Conservation (phyloP, 2,329 filamentous ascomycete species). For the Aspergillus ochraceus region DNA sequence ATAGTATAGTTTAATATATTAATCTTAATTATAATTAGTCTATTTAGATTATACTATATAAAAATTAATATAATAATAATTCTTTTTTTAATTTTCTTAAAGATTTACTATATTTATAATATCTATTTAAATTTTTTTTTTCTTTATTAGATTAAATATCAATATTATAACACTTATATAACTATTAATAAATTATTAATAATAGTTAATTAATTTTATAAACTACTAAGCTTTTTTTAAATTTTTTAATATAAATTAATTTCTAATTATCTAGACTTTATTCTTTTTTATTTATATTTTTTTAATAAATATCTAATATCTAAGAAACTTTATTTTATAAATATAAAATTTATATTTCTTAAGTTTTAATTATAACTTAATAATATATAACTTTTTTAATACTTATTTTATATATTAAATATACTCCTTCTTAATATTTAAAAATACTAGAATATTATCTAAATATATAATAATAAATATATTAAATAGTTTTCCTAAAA, state of each 20-base stretch:
- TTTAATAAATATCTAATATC: neutral
- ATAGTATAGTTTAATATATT: too few species aligned
- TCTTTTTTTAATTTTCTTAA: too few species aligned
- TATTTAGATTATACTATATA: too few species aligned
- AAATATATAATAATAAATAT: conserved; percentile 4
- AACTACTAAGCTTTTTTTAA: conserved; percentile 1
- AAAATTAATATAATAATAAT: too few species aligned
- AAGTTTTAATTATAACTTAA: neutral
- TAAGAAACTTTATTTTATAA: neutral
- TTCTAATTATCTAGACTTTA: neutral
- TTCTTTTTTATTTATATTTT: neutral
- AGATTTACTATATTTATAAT: too few species aligned
- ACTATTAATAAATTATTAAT: neutral
- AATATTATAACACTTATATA: neutral
- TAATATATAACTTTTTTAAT: conserved; percentile 1
- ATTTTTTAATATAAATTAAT: conserved; percentile 1
- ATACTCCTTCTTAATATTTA: conserved; percentile 2
- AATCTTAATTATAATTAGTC: too few species aligned
- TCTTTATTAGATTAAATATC: too few species aligned
- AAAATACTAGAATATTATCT: conserved; percentile 7
- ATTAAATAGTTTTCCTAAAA: conserved; percentile 2
- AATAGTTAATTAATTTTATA: neutral
- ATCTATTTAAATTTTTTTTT: too few species aligned
- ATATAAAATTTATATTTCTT: conserved; percentile 5
- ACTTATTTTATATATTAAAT: neutral